Evolutionary conservation across 768 basidiomycete species (phyloP).

Genomic region (Exsudoporus frostii): DNA sequence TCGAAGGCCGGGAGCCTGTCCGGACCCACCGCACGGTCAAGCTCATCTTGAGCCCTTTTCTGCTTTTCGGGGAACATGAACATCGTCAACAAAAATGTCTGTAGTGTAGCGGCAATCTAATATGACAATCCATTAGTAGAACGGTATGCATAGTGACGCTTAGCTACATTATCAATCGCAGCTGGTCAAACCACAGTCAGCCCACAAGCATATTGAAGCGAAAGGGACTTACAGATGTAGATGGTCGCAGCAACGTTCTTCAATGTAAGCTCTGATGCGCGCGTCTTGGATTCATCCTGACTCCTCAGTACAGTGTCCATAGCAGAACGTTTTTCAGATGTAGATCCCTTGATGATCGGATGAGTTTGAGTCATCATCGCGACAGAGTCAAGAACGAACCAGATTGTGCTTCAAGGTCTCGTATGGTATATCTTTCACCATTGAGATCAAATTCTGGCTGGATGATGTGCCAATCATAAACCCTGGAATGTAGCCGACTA

Average conservation of each 20-base stretch:
- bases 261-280: background rate
- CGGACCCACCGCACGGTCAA: constrained; percentile 11
- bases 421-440: constrained; percentile 32
- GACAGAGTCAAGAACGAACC: constrained; percentile 23
- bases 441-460: background rate
- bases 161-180: background rate
- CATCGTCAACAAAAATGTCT: constrained; percentile 14
- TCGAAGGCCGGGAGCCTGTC: constrained; percentile 14
- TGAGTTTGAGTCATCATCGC: background rate
- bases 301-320: background rate
- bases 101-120: constrained; percentile 13
- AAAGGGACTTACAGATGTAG: background rate
- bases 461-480: background rate
- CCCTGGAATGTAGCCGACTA: constrained; percentile 1
- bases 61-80: constrained; percentile 15
- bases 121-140: background rate
- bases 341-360: background rate
- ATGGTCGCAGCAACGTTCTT: background rate
- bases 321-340: background rate
- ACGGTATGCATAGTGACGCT: too few species aligned
- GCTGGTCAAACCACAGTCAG: background rate
- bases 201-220: background rate
- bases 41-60: constrained; percentile 16
- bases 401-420: constrained; percentile 41
- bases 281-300: background rate